Evolutionary conservation across 176 grass and related monocot species (phyloP), one percentile per base, ranked within the genome.

Genomic region (Carex myosuroides): DNA sequence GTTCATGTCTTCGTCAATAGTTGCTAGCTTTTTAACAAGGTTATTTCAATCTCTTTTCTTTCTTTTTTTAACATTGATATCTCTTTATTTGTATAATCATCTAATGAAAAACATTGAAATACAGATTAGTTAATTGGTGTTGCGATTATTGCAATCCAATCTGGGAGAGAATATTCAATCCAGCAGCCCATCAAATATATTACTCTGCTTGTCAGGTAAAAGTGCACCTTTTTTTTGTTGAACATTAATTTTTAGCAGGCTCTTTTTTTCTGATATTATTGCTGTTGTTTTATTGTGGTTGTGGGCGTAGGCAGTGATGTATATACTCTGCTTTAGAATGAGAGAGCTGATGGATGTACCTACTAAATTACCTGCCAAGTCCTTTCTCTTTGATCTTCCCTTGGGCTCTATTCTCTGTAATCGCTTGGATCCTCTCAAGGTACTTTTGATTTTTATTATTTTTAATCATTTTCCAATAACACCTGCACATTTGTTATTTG

Each of bases 261-360:
- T 44, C 11, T 78, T 29, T 6, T 66, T 76, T 18, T 26, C 57
- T 56, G 50, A 30, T 29, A 55, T 48, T 86, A 22, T 85, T 37
- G 53, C 29, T 68, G 48, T 90, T 57, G 4, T 46, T 64, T 82
- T 16, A 33, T 58, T 53, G 7, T 87, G 69, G 88, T 60, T 84
- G 77, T 71, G 32, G 39, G 39, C 69, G 63, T 76, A 95, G 96
- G 88, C 91, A 29, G 88, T 95, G 83, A 95, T 98, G 91, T 98
- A 98, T 83, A 52, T 93, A 77, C 91, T 98, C 17, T 98, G 96
- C 89, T 98, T 93, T 88, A 93, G 89, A 81, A 89, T 98, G 87
- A 93, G 91, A 83, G 87, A 89, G 68, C 89, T 98, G 79, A 86
- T 95, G 89, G 89, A 92, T 30, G 79, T 86, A 44, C 83, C 88